Base-by-base conservation (phyloP, 331 rosid species). In the Pyracantha coccinea region DNA sequence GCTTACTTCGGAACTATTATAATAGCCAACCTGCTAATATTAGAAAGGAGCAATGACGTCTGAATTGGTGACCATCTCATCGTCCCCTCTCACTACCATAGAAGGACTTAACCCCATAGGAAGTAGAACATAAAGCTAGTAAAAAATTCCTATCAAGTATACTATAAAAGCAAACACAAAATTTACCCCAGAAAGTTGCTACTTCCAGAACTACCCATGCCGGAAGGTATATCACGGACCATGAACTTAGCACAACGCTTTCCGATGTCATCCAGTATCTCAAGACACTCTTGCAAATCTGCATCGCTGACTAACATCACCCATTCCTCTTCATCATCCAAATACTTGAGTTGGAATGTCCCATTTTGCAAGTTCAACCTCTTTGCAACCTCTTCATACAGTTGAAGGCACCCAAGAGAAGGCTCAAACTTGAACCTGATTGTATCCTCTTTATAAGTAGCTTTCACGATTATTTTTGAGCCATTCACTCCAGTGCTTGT, bases 241-340 rank as follows among this genome's bases (percentile, higher is more conserved):
- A 89, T 84, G 68, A 93, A 79, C 91, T 85, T 90, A 62, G 79
- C 89, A 32, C 59, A 77, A 33, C 44, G 83, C 8, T 77, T 79
- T 27, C 96, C 96, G 5, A 75, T 62, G 38, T 93, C 92, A 53
- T 86, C 89, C 86, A 88, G 66, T 78, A 89, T 82, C 67, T 93
- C 97, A 5, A 93, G 66, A 71, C 98, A 93, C 79, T 89, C 97
- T 64, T 76, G 93, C 76, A 93, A 72, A 83, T 89, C 98, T 2
- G 88, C 79, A 71, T 91, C 91, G 24, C 75, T 83, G 24, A 84
- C 88, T 74, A 93, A 32, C 97, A 89, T 88, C 66, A 93, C 97
- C 98, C 97, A 93, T 78, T 93, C 98, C 60, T 91, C 85, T 79
- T 93, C 98, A 73, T 93, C 97, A 23, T 93, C 98, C 21, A 91